Evolutionary conservation across 169 alveolate genomes (phyloP), one percentile per base, ranked within the genome.

Genomic region (Cytauxzoon felis): DNA sequence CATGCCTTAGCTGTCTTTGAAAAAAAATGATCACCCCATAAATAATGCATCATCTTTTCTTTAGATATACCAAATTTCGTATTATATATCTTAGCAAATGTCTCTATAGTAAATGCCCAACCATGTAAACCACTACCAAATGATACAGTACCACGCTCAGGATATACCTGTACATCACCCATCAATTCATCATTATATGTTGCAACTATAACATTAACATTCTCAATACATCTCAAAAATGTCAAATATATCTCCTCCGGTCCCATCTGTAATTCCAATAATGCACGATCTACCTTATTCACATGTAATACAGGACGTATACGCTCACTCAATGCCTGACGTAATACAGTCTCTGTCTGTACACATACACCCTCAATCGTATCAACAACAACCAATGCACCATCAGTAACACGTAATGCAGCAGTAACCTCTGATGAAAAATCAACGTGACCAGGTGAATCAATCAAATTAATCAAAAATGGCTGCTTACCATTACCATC

Each of bases 381-480:
- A 89, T 97, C 99, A 26, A 96, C 99, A 76, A 97, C 99, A 52
- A 97, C 99, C 65, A 96, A 91, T 29, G 99, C 99, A 76, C 99
- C 99, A 80, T 96, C 99, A 30, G 99, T 97, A 56, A 98, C 99
- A 87, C 99, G 95, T 53, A 96, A 93, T 30, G 99, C 99, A 26
- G 99, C 99, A 6, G 99, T 96, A 47, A 97, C 99, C 87, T 98
- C 99, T 8, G 99, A 95, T 24, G 98, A 93, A 95, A 98, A 98
- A 89, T 98, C 99, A 59, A 98, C 99, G 92, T 98, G 99, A 30
- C 99, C 99, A 42, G 99, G 99, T 8, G 99, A 97, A 78, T 98
- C 99, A 86, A 98, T 96, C 70, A 98, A 90, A 90, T 97, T 97
- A 81, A 97, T 96, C 45, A 97, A 92, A 86, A 90, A 97, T 40